Base-by-base conservation (phyloP, 1,139 yeast species). In the Protomyces gravidus region DNA sequence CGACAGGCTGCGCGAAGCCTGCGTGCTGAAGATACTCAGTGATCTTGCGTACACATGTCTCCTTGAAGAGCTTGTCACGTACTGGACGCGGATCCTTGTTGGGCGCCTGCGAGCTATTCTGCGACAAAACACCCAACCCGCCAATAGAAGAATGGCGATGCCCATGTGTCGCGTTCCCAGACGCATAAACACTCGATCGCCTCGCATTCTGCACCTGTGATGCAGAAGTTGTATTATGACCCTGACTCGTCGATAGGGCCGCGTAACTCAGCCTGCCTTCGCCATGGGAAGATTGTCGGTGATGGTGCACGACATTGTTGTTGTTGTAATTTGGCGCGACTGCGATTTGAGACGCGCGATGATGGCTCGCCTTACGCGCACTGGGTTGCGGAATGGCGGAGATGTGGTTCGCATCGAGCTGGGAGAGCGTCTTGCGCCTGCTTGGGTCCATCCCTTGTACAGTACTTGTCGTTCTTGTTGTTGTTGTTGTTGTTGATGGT, bases 81-180 rank as follows among this genome's bases (percentile, higher is more conserved):
- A 89, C 71, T 1, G 96, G 96, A 47, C 97, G 76, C 25, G 86
- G 86, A 71, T 89, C 96, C 65, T 72, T 72, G 32, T 53, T 53
- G 9, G 58, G 58, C 13, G 58, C 58, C 26, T 53, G 58, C 1
- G 58, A 46, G 5, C 28, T 17, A 13, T 53, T 53, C n/a, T 46
- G 51, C 25, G 58, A 53, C 33, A 53, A 30, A n/a, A 53, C 51
- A n/a, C 58, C 58, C 5, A 53, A 13, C 13, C 51, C 51, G 6
- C 58, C 58, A 11, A 53, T 53, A 17, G 58, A 53, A 7, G 58
- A 53, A 17, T 53, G 45, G 25, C 58, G 45, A 28, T 53, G 58
- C 4, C 58, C 58, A 17, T 36, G 42, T 28, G 13, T 13, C 5
- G 23, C 42, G 42, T 13, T 23, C 4, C 21, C 42, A 5, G 42